Base-by-base conservation (phyloP, 2,329 filamentous ascomycete species). In the Hypoxylon rubiginosum region DNA sequence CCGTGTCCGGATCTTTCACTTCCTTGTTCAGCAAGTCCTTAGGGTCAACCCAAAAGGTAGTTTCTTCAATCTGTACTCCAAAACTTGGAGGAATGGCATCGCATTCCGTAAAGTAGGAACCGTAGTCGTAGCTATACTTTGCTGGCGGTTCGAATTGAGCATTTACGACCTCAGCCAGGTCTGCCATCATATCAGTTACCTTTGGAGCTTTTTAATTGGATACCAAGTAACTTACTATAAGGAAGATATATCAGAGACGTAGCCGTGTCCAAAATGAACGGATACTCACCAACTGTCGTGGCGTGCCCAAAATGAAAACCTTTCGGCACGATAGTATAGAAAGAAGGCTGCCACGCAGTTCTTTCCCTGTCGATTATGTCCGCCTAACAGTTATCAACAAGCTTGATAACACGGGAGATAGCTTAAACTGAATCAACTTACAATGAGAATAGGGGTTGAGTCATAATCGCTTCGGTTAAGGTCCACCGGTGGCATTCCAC, bases 271-370 rank as follows among this genome's bases (percentile, higher is more conserved):
- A 86, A 76, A 55, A 87, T 84, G 70, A 82, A 85, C 4, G 83
- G 83, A 57, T 81, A 82, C 70, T 80, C 83, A 34, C 76, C 80
- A 17, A 71, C 76, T 64, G 83, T 80, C 1, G 76, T 80, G 4
- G 77, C 81, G 43, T 78, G 75, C 24, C 79, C 84, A 72, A 79
- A 85, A 64, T 75, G 74, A 63, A 85, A 77, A 2, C 83, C 84
- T 59, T 85, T 83, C 0, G 82, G 82, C 51, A 86, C 76, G 60
- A 86, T 81, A 17, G 85, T 86, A 70, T 87, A 87, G 72, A 84
- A 86, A 2, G 84, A 85, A 63, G 83, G 82, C 62, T 80, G 74
- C 74, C 77, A 84, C 0, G 81, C 75, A 4, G 82, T 81, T 4
- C 74, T 73, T 4, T 72, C 73, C 6, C 72, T 62, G 13, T 74